Evolutionary conservation across 2,329 filamentous ascomycete genomes (phyloP).

Genomic region (Arthrinium phaeospermum): DNA sequence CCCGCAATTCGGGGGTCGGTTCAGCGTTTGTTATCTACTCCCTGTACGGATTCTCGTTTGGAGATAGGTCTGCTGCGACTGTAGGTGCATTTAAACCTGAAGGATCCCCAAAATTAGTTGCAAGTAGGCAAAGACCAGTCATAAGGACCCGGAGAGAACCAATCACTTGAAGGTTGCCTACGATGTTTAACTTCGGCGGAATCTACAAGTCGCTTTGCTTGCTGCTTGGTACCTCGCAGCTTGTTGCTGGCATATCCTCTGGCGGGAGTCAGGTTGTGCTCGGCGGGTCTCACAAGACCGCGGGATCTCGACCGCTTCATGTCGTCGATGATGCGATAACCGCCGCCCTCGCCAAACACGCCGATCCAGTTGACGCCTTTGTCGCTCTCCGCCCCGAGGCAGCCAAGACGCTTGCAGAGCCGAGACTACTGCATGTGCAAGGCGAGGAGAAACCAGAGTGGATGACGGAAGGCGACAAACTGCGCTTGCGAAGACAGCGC

Average conservation of each 20-base stretch:
- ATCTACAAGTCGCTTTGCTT: background rate
- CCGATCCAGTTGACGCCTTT: constrained; percentile 32
- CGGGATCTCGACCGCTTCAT: background rate
- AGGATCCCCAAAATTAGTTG: background rate
- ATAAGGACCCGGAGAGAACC: background rate
- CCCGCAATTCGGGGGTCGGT: background rate
- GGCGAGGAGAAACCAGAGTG: constrained; percentile 63
- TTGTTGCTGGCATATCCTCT: background rate
- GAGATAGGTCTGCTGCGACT: background rate
- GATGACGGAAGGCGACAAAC: constrained; percentile 74
- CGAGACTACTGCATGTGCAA: constrained; percentile 66
- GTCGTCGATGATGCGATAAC: constrained; percentile 2
- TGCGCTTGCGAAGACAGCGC: constrained; percentile 68
- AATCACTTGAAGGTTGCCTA: background rate
- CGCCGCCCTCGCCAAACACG: constrained; percentile 26
- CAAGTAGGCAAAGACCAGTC: background rate
- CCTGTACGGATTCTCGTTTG: background rate
- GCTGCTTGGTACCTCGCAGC: background rate
- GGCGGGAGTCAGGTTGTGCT: constrained; percentile 1
- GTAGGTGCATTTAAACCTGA: background rate
- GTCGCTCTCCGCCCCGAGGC: constrained; percentile 29
- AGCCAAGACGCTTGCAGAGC: constrained; percentile 39
- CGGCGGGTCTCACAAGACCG: background rate
- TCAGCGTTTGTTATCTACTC: background rate
- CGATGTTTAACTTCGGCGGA: background rate